phyloP scores from a whole-genome alignment of 257 asterid species.

The Ligustrum vulgare region DNA sequence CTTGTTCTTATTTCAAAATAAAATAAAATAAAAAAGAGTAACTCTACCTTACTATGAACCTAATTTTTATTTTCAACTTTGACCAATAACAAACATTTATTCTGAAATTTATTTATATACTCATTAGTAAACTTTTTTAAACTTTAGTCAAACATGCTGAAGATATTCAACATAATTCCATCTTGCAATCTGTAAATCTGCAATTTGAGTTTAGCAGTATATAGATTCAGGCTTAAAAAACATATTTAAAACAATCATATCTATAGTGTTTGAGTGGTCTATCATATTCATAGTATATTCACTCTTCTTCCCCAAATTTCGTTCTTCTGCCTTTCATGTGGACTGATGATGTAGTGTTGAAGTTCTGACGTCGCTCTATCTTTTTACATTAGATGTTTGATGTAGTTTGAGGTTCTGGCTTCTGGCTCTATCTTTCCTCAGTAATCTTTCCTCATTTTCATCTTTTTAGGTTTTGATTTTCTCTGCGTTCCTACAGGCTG shows the following conservation, averaged over 20 bases:
- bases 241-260: neutral
- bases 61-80: neutral
- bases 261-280: neutral
- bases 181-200: neutral
- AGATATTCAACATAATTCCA: neutral
- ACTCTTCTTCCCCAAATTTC: neutral
- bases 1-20: neutral
- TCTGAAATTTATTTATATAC: too few relatives aligned
- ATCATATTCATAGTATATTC: neutral
- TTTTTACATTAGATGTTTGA: neutral
- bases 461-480: constrained; percentile 24
- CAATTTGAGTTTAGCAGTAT: neutral
- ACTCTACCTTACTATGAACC: too few relatives aligned
- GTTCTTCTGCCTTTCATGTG: neutral
- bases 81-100: neutral
- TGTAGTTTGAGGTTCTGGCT: neutral
- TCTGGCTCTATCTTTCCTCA: neutral
- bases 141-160: neutral
- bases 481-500: constrained; percentile 55
- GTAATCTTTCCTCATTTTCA: constrained; percentile 2
- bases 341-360: neutral
- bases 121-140: too few relatives aligned
- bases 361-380: neutral
- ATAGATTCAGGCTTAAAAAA: neutral
- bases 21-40: too few relatives aligned